Base-by-base conservation (phyloP, 2,329 filamentous ascomycete genomes). In the Plectosphaerella plurivora region DNA sequence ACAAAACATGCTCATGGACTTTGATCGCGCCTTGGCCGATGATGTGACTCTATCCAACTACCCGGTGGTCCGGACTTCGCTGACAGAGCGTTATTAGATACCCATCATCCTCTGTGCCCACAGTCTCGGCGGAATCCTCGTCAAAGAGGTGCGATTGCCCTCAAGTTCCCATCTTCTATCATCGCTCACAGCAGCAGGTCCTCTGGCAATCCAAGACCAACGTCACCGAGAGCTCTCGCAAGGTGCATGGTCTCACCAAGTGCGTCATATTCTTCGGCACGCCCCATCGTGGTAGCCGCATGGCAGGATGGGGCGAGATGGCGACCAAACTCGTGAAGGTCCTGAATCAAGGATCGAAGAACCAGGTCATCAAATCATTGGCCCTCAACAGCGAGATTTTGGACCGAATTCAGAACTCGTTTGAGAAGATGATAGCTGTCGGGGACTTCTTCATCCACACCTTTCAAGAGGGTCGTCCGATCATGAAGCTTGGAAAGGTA, bases 1-100 rank as follows among this genome's bases (percentile, higher is more conserved):
- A 14, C 45, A 47, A 35, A 47, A 47, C 11, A 47, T 47, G 45
- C 45, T 47, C n/a, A 47, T 47, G 45, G 45, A 47, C n/a, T 47
- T 47, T 35, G 45, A 47, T 25, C 45, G 45, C 28, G 45, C 16
- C 6, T n/a, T 47, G 15, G 45, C 45, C 28, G 24, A 47, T 10
- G 16, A 47, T 16, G 45, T 47, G 45, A 12, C 22, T 35, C 11
- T 20, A 2, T 11, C 12, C 28, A 4, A 9, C 28, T 33, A 33
- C 28, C 28, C 3, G 4, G 8, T 10, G 11, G 14, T n/a, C 11
- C 25, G 12, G 12, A 9, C 18, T 18, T 22, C 11, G n/a, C 16
- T 20, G 10, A n/a, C 28, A 16, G 24, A 12, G 33, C 28, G 12
- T 6, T 18, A 33, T 15, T 20, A 47, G 45, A 28, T 47, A 6